phyloP scores from a whole-genome alignment of 2,329 filamentous ascomycete genomes.

The Calonectria hongkongensis region DNA sequence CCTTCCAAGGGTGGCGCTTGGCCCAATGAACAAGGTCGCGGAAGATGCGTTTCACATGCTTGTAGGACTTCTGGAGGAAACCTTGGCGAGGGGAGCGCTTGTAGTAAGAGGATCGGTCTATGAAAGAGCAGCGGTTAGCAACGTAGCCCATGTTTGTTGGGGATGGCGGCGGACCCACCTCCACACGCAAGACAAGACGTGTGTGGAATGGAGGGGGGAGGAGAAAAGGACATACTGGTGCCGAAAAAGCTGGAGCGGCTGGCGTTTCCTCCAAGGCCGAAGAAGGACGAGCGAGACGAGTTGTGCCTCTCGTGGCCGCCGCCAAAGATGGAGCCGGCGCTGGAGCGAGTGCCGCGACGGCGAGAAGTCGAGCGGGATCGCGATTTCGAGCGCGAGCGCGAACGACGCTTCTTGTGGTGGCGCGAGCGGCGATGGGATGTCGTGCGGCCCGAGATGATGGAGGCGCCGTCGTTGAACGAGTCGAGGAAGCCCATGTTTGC shows the following conservation, averaged over 20 bases:
- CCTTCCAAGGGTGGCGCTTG: constrained; percentile 88
- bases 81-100: constrained; percentile 87
- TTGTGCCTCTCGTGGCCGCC: constrained; percentile 62
- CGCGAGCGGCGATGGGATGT: constrained; percentile 56
- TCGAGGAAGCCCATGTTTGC: constrained; percentile 60
- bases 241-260: constrained; percentile 69
- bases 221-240: constrained; percentile 57
- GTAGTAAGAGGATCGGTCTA: constrained; percentile 79
- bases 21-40: constrained; percentile 89
- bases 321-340: constrained; percentile 59
- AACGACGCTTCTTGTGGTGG: constrained; percentile 59
- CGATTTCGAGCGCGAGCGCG: constrained; percentile 64
- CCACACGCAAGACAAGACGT: neutral
- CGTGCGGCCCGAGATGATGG: constrained; percentile 56
- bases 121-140: constrained; percentile 27
- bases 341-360: constrained; percentile 57
- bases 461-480: constrained; percentile 57
- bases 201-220: constrained; percentile 13
- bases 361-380: constrained; percentile 61
- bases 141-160: constrained; percentile 11
- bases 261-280: constrained; percentile 66
- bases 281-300: constrained; percentile 67
- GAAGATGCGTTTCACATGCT: constrained; percentile 85
- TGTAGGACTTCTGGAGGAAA: constrained; percentile 84
- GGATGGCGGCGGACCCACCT: neutral